These are phyloP conservation scores for Amylocarpus encephaloides DNA, from an alignment of 2,329 filamentous ascomycete species.

Conservation along the genomic window DNA sequence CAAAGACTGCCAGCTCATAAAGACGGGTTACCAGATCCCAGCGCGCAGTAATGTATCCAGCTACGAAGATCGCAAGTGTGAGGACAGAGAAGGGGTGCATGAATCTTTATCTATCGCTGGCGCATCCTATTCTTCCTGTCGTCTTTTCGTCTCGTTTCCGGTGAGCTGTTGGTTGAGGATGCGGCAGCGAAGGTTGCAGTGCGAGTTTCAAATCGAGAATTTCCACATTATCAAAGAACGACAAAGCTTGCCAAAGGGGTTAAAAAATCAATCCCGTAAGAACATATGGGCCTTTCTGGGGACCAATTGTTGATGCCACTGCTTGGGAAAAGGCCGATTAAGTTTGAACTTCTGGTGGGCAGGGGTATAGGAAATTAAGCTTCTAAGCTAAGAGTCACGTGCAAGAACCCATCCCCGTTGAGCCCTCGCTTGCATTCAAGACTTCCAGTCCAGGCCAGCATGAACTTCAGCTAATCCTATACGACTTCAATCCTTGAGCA, in stretches of 20 bases:
- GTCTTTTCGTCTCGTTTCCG: slow-evolving; percentile 9
- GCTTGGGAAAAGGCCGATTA: too few species aligned
- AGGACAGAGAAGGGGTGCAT: slow-evolving; percentile 98
- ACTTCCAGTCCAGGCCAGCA: too few species aligned
- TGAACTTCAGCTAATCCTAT: too few species aligned
- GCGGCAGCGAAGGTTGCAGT: neutral
- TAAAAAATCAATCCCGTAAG: neutral
- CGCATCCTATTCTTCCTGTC: slow-evolving; percentile 18
- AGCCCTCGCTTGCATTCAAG: too few species aligned
- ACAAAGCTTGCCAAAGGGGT: slow-evolving; percentile 3
- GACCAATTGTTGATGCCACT: too few species aligned
- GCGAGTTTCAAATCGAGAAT: neutral
- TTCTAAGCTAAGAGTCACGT: too few species aligned
- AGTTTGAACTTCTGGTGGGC: neutral
- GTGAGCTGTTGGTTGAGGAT: slow-evolving; percentile 1
- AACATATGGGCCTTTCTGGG: too few species aligned
- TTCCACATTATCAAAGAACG: slow-evolving; percentile 15
- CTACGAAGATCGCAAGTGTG: slow-evolving; percentile 96
- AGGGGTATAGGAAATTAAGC: neutral
- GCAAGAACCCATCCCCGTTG: too few species aligned
- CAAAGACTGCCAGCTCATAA: slow-evolving; percentile 95
- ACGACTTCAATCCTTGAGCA: too few species aligned
- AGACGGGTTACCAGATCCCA: slow-evolving; percentile 97
- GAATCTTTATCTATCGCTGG: slow-evolving; percentile 29
- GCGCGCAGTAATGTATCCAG: slow-evolving; percentile 97